These are phyloP conservation scores for Penicillium robsamsonii DNA, from an alignment of 495 filamentous ascomycete species.

Conservation along the genomic window DNA sequence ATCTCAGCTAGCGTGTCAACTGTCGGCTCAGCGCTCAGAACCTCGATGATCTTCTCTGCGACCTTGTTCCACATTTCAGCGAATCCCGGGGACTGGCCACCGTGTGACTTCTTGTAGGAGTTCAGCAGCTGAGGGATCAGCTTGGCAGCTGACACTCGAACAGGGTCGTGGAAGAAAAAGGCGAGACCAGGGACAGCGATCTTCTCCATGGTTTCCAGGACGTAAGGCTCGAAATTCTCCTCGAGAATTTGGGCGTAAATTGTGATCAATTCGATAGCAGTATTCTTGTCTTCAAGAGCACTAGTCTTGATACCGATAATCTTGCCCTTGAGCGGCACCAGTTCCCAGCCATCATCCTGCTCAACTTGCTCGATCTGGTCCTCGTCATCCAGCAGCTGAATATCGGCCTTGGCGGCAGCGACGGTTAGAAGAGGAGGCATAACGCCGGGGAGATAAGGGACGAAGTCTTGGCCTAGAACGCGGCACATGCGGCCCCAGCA, in stretches of 20 bases:
- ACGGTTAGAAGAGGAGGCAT: slow-evolving; percentile 92
- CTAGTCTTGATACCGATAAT: slow-evolving; percentile 98
- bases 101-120: slow-evolving; percentile 88
- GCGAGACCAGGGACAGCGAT: slow-evolving; percentile 90
- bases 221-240: slow-evolving; percentile 87
- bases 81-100: slow-evolving; percentile 69
- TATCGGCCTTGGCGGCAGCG: slow-evolving; percentile 93
- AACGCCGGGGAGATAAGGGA: slow-evolving; percentile 86
- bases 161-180: slow-evolving; percentile 99
- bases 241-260: slow-evolving; percentile 96
- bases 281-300: slow-evolving; percentile 96
- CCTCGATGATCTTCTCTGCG: slow-evolving; percentile 87
- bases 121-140: slow-evolving; percentile 92
- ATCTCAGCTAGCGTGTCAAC: slow-evolving; percentile 97
- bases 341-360: slow-evolving; percentile 96
- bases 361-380: slow-evolving; percentile 90
- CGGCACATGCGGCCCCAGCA: slow-evolving; percentile 99
- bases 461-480: slow-evolving; percentile 83
- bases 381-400: slow-evolving; percentile 94
- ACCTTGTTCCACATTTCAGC: slow-evolving; percentile 79
- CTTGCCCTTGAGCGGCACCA: slow-evolving; percentile 94
- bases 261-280: slow-evolving; percentile 94
- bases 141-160: slow-evolving; percentile 92
- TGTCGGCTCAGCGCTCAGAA: slow-evolving; percentile 89
- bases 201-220: slow-evolving; percentile 90